Evolutionary conservation across 805 yeast genomes (phyloP), one percentile per base, ranked within the genome.

Genomic region (Saccharomycopsis vini): DNA sequence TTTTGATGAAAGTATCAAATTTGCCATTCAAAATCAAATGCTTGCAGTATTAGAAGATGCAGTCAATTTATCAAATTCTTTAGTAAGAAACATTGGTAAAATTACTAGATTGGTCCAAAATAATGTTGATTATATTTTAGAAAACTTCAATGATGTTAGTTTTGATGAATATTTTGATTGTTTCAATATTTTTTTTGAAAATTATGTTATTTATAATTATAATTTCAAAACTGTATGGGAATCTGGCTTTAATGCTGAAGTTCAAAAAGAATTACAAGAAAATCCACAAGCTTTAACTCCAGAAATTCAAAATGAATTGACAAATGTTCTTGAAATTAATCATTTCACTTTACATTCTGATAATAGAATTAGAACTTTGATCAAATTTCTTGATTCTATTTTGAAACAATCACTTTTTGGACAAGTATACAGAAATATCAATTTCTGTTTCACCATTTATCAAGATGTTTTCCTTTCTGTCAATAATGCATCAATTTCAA

Each of bases 11-110:
- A 74, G 75, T 24, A 71, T 81, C 18, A 69, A 71, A 50, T 76
- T 72, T 59, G 77, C 81, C 3, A 62, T 83, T 20, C 62, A 64
- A 18, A 73, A 80, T 56, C 76, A 77, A 4, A 66, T 81, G 52
- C 72, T 78, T 39, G 73, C 75, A 30, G 77, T 80, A 46, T 57
- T 81, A 22, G 70, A 78, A 5, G 88, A 80, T 56, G 63, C 71
- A 10, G 73, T 81, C 54, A 89, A 81, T 51, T 59, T 84, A 46
- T 59, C 62, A 3, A 55, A 68, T 33, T 72, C 68, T 51, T 64
- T 69, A 44, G 62, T 75, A 53, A 82, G 77, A 55, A 73, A 79
- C 24, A 54, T 72, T 26, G 68, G 73, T 19, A 63, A 70, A 55
- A 71, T 76, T 16, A 64, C 76, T 43, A 68, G 71, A 40, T 61